These are phyloP conservation scores for Microbotryum violaceum DNA, from an alignment of 1,284 basidiomycete species.

Conservation along the genomic window DNA sequence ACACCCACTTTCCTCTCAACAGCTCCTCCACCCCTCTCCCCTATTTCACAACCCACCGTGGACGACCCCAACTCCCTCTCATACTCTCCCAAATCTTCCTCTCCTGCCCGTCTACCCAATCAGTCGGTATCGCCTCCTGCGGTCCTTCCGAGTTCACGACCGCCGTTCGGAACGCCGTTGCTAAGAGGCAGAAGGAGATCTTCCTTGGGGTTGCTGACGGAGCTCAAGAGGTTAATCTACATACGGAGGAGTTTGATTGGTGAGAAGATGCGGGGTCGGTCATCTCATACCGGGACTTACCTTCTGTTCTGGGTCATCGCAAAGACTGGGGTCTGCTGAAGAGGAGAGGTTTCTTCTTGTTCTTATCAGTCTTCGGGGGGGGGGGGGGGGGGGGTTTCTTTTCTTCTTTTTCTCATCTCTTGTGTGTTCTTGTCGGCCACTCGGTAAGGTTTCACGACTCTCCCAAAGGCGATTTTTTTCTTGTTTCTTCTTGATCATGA, in stretches of 20 bases:
- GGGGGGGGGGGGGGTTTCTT: too few relatives aligned
- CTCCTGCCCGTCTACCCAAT: not conserved
- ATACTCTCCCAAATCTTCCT: constrained; percentile 6
- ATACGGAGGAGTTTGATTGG: constrained; percentile 34
- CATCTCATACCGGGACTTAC: too few relatives aligned
- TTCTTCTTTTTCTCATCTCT: too few relatives aligned
- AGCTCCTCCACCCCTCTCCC: not conserved
- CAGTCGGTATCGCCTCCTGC: constrained; percentile 33
- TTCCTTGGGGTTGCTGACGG: constrained; percentile 10
- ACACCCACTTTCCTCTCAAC: not conserved
- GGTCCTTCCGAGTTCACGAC: constrained; percentile 42
- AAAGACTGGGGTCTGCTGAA: too few relatives aligned
- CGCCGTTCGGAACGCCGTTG: constrained; percentile 43
- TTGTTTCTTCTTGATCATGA: too few relatives aligned
- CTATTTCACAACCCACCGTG: constrained; percentile 2
- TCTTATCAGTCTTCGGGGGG: too few relatives aligned
- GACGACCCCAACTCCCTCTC: constrained; percentile 1
- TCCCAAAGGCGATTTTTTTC: too few relatives aligned
- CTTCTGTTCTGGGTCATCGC: too few relatives aligned
- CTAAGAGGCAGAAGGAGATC: constrained; percentile 40
- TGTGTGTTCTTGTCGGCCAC: too few relatives aligned
- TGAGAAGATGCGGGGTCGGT: not conserved
- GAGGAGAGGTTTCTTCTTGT: too few relatives aligned
- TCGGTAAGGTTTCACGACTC: too few relatives aligned
- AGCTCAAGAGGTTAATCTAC: constrained; percentile 24